Evolutionary conservation across 2,329 filamentous ascomycete species (phyloP), one percentile per base, ranked within the genome.

Genomic region (Fusarium decemcellulare): DNA sequence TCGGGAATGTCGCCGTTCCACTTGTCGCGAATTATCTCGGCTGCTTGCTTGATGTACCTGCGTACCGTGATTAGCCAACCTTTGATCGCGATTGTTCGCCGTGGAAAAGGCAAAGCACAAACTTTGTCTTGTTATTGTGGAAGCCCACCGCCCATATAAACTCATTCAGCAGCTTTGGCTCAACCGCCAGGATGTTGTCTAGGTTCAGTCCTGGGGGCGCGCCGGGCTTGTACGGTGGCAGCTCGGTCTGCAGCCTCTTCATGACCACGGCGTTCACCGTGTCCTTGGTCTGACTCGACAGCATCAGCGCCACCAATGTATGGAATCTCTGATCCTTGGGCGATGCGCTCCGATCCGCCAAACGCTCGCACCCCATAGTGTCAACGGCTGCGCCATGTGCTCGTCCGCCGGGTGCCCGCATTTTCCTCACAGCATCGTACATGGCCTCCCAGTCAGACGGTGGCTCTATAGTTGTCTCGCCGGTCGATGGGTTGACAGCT

Each of bases 251-350:
- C 64, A 98, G 84, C 23, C 90, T 88, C 74, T 86, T 86, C 91
- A 98, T 97, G 8, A 92, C 94, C 14, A 90, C 92, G 0, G 94
- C 92, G 27, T 93, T 97, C 60, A 95, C 93, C 1, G 94, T 96
- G 80, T 98, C 95, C 78, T 97, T 97, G 10, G 95, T 98, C 83
- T 98, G 95, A 52, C 91, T 94, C 37, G 92, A 95, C 36, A 98
- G 87, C 95, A 98, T 97, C 67, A 98, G 85, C 14, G 94, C 89
- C 40, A 97, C 86, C 32, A 98, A 87, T 4, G 93, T 97, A 76
- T 98, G 95, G 74, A 97, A 95, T 8, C 95, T 88, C 77, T 90
- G 90, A 76, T 88, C 87, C 61, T 81, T 83, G 29, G 83, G 77
- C 61, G 81, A 84, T 11, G 86, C 85, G 2, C 73, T 79, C 15